Evolutionary conservation across 371 early-diverging fungal genomes (phyloP), one percentile per base, ranked within the genome.

Genomic region (Choanephora cucurbitarum): DNA sequence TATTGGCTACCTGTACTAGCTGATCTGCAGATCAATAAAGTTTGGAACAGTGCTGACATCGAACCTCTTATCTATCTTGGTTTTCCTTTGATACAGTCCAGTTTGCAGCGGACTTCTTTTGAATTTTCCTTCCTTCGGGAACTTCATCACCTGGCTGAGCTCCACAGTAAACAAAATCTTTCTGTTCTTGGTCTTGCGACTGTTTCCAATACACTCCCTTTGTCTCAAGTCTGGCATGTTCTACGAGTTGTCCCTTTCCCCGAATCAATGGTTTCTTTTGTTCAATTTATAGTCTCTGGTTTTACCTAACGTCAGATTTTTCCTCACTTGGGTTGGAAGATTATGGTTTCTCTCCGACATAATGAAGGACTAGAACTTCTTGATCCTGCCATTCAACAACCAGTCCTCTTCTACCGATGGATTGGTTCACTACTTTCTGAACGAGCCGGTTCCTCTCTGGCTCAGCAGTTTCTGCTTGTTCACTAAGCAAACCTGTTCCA

Each of bases 221-320:
- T 67, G 11, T 56, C 62, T 1, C 43, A 32, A 8, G 40, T 59
- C 6, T 67, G 62, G 67, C 57, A 67, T 34, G 34, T 62, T 11
- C 14, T 59, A 0, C 55, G 62, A 23, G 49, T 62, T 1, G 42
- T 14, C 8, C 23, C 40, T n/a, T 8, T 32, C 32, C 14, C 48
- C 2, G 4, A 5, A 2, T 7, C 48, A 10, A 32, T 13, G 1
- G 15, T 47, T 1, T 2, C 13, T 17, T n/a, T n/a, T 9, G 32
- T 32, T 17, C 28, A 47, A 47, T 47, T 32, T 17, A 14, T 33
- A 1, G 19, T 47, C 8, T 28, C 48, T 47, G 14, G 19, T 6
- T 47, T 47, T 31, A 18, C 32, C 33, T 11, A 8, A 17, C 2
- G 14, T 2, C 24, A 47, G 5, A 52, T 43, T 5, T 52, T 52